Evolutionary conservation across 2,329 filamentous ascomycete genomes (phyloP), one percentile per base, ranked within the genome.

Genomic region (Colletotrichum euphorbiae): DNA sequence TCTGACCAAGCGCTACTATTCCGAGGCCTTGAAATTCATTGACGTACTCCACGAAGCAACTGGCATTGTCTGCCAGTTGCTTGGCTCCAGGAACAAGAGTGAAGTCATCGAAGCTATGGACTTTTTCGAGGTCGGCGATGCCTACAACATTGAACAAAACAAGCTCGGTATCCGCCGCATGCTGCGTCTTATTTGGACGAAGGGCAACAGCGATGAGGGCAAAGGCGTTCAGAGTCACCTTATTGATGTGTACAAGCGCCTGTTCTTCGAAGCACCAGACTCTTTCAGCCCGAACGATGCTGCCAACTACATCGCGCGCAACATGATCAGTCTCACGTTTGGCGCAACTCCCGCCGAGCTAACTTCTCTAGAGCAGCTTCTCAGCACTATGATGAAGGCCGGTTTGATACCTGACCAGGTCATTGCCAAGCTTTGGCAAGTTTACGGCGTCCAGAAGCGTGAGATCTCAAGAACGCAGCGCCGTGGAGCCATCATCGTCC

Each of bases 61-160:
- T 1, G 86, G 87, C 8, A 89, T 90, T 2, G 90, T 98, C 38
- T 93, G 91, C 70, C 95, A 98, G 78, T 85, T 99, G 17, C 86
- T 99, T 3, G 93, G 93, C 6, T 97, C 96, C 33, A 93, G 93
- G 76, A 99, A 99, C 84, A 99, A 99, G 85, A 97, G 93, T 74
- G 96, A 99, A 78, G 93, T 98, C 28, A 97, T 99, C 70, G 97
- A 99, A 78, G 96, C 97, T 15, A 99, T 99, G 90, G 96, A 99
- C 77, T 99, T 97, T 80, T 97, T 99, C 73, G 94, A 97, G 73
- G 89, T 97, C 50, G 91, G 96, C 50, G 94, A 99, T 77, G 95
- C 94, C 6, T 98, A 98, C 85, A 96, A 97, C 78, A 91, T 99
- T 67, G 93, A 98, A 78, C 93, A 96, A 72, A 94, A 97, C 76